Evolutionary conservation across 2,329 filamentous ascomycete species (phyloP).

Genomic region (Aspergillus spinulosporus): DNA sequence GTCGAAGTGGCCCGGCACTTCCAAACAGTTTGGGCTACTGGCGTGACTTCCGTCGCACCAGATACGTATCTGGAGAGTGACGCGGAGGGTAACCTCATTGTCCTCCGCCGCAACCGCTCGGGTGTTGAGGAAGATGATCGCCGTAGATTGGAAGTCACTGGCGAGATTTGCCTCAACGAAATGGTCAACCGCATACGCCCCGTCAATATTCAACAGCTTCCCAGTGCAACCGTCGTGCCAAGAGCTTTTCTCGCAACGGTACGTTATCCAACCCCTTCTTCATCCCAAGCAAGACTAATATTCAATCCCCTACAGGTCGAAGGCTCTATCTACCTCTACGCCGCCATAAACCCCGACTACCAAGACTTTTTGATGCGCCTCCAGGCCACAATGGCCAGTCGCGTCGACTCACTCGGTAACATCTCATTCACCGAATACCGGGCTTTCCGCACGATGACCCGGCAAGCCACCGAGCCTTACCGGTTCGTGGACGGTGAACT

Average conservation of each 20-base stretch:
- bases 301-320: constrained; percentile 62
- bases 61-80: constrained; percentile 82
- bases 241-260: constrained; percentile 88
- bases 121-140: constrained; percentile 75
- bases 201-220: constrained; percentile 65
- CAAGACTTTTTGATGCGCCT: constrained; percentile 81
- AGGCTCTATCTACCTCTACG: constrained; percentile 87
- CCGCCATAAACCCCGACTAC: constrained; percentile 68
- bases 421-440: constrained; percentile 77
- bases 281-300: constrained; percentile 1
- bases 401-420: constrained; percentile 68
- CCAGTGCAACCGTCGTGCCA: constrained; percentile 70
- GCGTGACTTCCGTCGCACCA: constrained; percentile 69
- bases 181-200: constrained; percentile 86
- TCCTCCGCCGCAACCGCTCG: constrained; percentile 71
- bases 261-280: constrained; percentile 41
- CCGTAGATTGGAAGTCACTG: constrained; percentile 68
- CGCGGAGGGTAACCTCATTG: constrained; percentile 80
- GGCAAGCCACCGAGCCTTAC: constrained; percentile 72
- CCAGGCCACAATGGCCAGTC: constrained; percentile 68
- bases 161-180: constrained; percentile 84
- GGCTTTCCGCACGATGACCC: constrained; percentile 73
- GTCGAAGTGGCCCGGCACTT: constrained; percentile 77
- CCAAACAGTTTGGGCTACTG: constrained; percentile 78
- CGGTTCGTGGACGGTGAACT: constrained; percentile 92